Conservation (phyloP, 495 filamentous ascomycete genomes). For the Friedmanniomyces endolithicus region DNA sequence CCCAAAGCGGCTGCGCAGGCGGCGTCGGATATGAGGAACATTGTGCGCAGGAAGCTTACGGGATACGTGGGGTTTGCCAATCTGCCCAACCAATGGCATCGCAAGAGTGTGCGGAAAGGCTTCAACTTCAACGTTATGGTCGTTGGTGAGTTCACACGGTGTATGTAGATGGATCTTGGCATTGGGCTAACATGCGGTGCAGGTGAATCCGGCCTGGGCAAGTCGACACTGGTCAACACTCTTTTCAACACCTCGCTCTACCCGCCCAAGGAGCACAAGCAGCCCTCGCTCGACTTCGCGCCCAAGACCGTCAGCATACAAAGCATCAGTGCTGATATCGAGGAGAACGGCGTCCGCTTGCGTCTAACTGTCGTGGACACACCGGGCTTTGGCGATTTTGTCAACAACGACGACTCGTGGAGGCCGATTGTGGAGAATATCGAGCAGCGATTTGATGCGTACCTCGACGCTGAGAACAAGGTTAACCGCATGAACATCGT, state of each 20-base stretch:
- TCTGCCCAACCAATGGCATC: constrained; percentile 98
- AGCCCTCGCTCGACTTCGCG: constrained; percentile 90
- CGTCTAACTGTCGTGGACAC: constrained; percentile 96
- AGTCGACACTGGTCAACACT: constrained; percentile 98
- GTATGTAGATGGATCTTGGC: background rate
- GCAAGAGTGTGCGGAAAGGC: constrained; percentile 98
- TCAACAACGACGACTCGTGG: constrained; percentile 99
- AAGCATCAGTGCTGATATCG: constrained; percentile 96
- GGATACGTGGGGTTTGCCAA: constrained; percentile 99
- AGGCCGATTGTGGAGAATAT: constrained; percentile 98
- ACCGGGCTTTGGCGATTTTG: constrained; percentile 95
- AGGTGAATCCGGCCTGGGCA: constrained; percentile 99
- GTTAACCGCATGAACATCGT: constrained; percentile 99
- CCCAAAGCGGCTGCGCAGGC: constrained; percentile 66
- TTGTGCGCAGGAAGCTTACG: constrained; percentile 94
- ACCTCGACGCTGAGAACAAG: constrained; percentile 98
- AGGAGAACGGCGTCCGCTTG: constrained; percentile 96
- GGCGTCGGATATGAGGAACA: constrained; percentile 83
- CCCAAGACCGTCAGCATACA: constrained; percentile 98
- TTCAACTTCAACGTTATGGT: constrained; percentile 99
- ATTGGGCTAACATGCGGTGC: constrained; percentile 2
- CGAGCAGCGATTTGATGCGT: constrained; percentile 95
- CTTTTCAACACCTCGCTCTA: constrained; percentile 99
- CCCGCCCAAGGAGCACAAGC: constrained; percentile 94
- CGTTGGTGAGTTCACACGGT: constrained; percentile 56